Evolutionary conservation across 805 yeast genomes (phyloP).

Genomic region (Ogataea chonburiensis): DNA sequence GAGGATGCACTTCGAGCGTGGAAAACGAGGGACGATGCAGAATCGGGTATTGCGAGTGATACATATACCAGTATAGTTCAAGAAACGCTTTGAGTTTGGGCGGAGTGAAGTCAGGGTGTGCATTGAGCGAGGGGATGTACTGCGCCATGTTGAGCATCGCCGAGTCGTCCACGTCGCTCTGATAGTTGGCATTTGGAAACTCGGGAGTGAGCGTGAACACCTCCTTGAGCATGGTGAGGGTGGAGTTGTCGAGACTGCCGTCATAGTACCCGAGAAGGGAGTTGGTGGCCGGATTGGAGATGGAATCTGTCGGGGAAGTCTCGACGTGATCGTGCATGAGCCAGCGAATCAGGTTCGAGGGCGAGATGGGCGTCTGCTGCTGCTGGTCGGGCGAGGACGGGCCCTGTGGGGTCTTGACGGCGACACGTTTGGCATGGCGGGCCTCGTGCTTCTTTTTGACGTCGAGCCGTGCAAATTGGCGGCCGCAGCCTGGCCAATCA

Average conservation of each 20-base stretch:
- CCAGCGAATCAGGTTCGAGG: constrained; percentile 21
- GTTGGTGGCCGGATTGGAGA: constrained; percentile 15
- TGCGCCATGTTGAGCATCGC: constrained; percentile 18
- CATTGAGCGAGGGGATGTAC: constrained; percentile 20
- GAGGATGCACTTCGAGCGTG: constrained; percentile 49
- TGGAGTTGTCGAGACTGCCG: constrained; percentile 21
- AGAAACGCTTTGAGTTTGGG: constrained; percentile 25
- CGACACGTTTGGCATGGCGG: constrained; percentile 29
- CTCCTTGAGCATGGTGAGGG: constrained; percentile 23
- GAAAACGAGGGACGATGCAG: constrained; percentile 48
- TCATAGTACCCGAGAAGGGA: constrained; percentile 20
- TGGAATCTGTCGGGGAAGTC: constrained; percentile 15
- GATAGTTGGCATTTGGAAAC: constrained; percentile 24
- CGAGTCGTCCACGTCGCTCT: constrained; percentile 20
- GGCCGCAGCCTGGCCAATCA: constrained; percentile 46
- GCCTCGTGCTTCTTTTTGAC: constrained; percentile 43
- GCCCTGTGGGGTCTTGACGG: neutral
- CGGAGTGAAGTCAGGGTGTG: constrained; percentile 23
- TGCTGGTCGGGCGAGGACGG: neutral
- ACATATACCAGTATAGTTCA: constrained; percentile 49
- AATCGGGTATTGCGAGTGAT: constrained; percentile 55
- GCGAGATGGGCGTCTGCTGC: constrained; percentile 9
- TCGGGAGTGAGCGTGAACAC: constrained; percentile 26
- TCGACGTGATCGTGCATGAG: constrained; percentile 17
- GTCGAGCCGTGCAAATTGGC: constrained; percentile 54